Evolutionary conservation across 2,329 filamentous ascomycete species (phyloP).

Genomic region (Immersiporthe knoxdaviesiana): DNA sequence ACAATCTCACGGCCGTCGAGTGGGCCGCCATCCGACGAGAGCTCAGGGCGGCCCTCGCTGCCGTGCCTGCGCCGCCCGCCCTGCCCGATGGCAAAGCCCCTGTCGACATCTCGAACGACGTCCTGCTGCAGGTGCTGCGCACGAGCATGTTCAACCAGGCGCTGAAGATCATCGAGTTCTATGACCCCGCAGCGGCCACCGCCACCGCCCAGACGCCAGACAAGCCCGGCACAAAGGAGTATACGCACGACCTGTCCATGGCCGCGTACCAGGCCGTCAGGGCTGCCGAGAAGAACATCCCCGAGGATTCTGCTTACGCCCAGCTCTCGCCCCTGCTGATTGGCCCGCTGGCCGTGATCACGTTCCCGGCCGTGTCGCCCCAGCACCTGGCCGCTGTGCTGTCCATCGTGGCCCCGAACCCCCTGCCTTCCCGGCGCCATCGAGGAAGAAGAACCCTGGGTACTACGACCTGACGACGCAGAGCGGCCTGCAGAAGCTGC

Average conservation of each 20-base stretch:
- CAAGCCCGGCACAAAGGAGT: constrained; percentile 40
- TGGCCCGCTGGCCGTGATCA: constrained; percentile 79
- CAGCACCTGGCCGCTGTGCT: constrained; percentile 82
- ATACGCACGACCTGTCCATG: constrained; percentile 57
- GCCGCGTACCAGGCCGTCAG: constrained; percentile 55
- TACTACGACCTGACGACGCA: constrained; percentile 83
- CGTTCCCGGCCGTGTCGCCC: constrained; percentile 82
- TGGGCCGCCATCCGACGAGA: constrained; percentile 75
- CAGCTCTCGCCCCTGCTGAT: constrained; percentile 76
- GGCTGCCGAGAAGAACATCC: constrained; percentile 37
- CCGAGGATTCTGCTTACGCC: constrained; percentile 49
- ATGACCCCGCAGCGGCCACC: constrained; percentile 52
- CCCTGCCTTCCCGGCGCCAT: constrained; percentile 78
- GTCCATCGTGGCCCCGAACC: constrained; percentile 73
- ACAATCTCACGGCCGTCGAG: constrained; percentile 72
- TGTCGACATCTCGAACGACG: constrained; percentile 57
- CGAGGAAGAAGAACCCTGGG: constrained; percentile 73
- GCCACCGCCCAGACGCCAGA: constrained; percentile 35
- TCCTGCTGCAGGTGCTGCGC: constrained; percentile 83
- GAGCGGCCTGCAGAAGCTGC: constrained; percentile 80
- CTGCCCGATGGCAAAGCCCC: constrained; percentile 38
- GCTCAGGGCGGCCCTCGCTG: constrained; percentile 53
- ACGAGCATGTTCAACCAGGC: constrained; percentile 88
- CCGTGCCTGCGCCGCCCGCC: constrained; percentile 42
- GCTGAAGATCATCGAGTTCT: constrained; percentile 85